Evolutionary conservation across 139 green algal species (phyloP).

Genomic region (Micractinium sp.): DNA sequence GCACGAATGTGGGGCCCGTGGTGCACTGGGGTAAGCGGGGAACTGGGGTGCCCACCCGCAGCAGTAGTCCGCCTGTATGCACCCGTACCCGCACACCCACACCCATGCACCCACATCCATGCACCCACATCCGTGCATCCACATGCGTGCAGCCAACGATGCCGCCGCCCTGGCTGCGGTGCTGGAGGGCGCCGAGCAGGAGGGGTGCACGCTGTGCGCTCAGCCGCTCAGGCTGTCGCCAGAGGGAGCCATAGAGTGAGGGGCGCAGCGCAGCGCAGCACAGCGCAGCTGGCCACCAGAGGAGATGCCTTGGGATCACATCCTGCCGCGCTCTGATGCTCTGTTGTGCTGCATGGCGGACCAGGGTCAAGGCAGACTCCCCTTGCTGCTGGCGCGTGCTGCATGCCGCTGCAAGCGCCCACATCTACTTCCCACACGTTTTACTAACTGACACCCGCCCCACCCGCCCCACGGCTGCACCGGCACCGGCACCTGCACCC

Average conservation of each 20-base stretch:
- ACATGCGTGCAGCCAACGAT: neutral
- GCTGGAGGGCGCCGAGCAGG: neutral
- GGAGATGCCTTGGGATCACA: no score
- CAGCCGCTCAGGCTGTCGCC: neutral
- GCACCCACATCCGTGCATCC: neutral
- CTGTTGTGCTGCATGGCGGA: neutral
- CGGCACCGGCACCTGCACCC: neutral
- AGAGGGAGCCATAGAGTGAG: neutral
- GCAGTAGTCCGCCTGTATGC: no score
- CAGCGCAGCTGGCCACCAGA: neutral
- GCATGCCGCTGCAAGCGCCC: neutral
- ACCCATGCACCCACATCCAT: neutral
- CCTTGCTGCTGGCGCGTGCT: neutral
- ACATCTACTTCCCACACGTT: neutral
- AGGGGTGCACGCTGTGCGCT: constrained; percentile 9
- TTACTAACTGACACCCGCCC: neutral
- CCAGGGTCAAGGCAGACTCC: neutral
- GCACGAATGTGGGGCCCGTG: no score
- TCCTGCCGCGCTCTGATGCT: no score
- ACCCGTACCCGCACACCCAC: no score
- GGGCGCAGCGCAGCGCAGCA: neutral
- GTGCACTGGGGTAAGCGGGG: no score
- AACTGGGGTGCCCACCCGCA: no score
- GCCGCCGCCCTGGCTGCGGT: neutral
- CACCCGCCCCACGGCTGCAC: neutral